Base-by-base conservation (phyloP, 108 stramenopile genomes). In the Stephanodiscus triporus region DNA sequence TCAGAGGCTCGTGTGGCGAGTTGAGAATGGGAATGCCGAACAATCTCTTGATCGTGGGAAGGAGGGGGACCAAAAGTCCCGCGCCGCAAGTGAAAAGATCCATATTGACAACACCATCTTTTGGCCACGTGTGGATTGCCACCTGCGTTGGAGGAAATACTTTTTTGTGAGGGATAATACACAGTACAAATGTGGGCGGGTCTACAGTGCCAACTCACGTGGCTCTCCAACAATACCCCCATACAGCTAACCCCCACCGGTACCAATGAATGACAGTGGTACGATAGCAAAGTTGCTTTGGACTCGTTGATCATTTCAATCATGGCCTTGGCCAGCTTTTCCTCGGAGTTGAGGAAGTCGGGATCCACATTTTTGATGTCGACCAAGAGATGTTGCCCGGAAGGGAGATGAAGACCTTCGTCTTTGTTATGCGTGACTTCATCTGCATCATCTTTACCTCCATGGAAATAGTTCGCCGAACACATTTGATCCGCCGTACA, bases 61-160 rank as follows among this genome's bases (percentile, higher is more conserved):
- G 62, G 49, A 90, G 34, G 55, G 88, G 88, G 24, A 94, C 16
- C 68, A 90, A 66, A 2, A 68, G 63, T 5, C 19, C 58, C 9
- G 26, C 36, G 11, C 88, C 89, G 74, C 85, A 89, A 1, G 88
- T 91, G 72, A 86, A 94, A 48, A 94, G 64, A 74, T 94, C 93
- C 58, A 95, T 63, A 4, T 86, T 86, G 65, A 92, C 89, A 6
- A 91, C 90, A 20, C 94, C 94, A 56, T 88, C 79, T 47, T 36
- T 45, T 27, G 92, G 92, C 89, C 92, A 93, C 17, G 92, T 93
- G 70, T 91, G 92, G 42, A 91, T 86, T 16, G 89, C 85, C 6
- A 93, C 82, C 54, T 91, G 88, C 36, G 40, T 32, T 29, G 10
- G 32, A n/a, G 45, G 1, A 10, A 49, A 9, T 0, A 67, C 40